Percentiles rank a stretch among this genome's conserved stretches.
Evolutionary conservation across 202 grass and related monocot genomes (phyloP).

Genomic region (Brachypodium distachyon): DNA sequence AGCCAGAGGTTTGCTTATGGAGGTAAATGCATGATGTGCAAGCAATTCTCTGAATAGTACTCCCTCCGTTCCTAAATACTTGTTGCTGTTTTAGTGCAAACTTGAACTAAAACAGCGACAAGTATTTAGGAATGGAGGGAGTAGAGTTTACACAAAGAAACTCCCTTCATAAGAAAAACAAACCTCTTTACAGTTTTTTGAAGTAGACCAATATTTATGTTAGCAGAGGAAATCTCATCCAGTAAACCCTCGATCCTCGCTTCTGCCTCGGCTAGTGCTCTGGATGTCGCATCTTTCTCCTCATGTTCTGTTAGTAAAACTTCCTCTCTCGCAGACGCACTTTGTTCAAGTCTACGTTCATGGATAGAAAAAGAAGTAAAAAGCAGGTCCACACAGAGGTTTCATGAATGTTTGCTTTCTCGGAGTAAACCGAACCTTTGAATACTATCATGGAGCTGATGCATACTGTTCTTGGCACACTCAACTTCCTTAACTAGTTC

Average conservation of each 20-base stretch:
- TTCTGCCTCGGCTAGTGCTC: conserved; percentile 52
- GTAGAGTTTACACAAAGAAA: conserved; percentile 17
- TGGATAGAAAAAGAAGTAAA: conserved; percentile 32
- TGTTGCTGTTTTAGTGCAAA: too few species aligned
- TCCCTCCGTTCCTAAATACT: too few species aligned
- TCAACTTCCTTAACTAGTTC: conserved; percentile 72
- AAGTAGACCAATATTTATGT: conserved; percentile 50
- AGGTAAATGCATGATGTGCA: conserved; percentile 7
- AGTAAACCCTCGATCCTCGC: conserved; percentile 45
- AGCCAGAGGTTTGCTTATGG: conserved; percentile 2
- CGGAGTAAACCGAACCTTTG: conserved; percentile 38
- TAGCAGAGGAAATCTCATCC: conserved; percentile 55
- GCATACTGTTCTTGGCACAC: conserved; percentile 46
- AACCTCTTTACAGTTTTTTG: conserved; percentile 70
- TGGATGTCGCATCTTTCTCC: conserved; percentile 49
- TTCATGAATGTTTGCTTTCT: conserved; percentile 15
- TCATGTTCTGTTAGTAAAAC: conserved; percentile 51
- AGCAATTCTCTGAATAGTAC: conserved; percentile 24
- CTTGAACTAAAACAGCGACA: too few species aligned
- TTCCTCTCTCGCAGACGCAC: conserved; percentile 53
- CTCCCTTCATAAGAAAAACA: conserved; percentile 10
- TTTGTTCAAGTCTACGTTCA: conserved; percentile 62
- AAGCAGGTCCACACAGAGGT: conserved; percentile 15
- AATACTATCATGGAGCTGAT: conserved; percentile 48
- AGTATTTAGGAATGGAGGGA: too few species aligned